Conservation (phyloP, 1,139 yeast genomes). For the Taphrina confusa region DNA sequence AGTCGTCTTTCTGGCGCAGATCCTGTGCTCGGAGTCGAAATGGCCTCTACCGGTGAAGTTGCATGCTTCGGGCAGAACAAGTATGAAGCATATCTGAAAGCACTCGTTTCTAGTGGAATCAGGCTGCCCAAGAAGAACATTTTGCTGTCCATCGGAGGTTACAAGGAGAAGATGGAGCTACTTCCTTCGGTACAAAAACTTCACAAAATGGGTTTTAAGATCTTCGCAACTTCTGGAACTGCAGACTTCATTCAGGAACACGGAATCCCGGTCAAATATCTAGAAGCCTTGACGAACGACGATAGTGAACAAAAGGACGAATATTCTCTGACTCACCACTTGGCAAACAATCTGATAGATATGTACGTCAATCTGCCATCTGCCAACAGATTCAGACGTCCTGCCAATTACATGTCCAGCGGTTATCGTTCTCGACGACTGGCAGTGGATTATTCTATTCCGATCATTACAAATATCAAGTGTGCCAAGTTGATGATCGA, state of each 20-base stretch:
- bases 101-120: slow-evolving; percentile 93
- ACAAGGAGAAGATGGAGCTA: slow-evolving; percentile 90
- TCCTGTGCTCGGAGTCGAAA: slow-evolving; percentile 96
- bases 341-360: slow-evolving; percentile 95
- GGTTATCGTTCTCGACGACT: slow-evolving; percentile 99
- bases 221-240: slow-evolving; percentile 98
- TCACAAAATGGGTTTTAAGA: slow-evolving; percentile 78
- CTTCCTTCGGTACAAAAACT: slow-evolving; percentile 83
- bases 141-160: slow-evolving; percentile 93
- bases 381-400: slow-evolving; percentile 95
- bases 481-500: slow-evolving; percentile 94
- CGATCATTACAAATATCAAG: slow-evolving; percentile 95
- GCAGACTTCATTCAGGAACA: slow-evolving; percentile 97
- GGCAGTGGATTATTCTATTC: slow-evolving; percentile 99
- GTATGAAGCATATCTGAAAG: slow-evolving; percentile 94
- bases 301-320: slow-evolving; percentile 57
- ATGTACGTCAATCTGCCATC: slow-evolving; percentile 96
- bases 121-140: slow-evolving; percentile 93
- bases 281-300: slow-evolving; percentile 71
- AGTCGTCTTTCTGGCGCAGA: slow-evolving; percentile 98
- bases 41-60: slow-evolving; percentile 99
- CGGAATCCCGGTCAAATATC: slow-evolving; percentile 87
- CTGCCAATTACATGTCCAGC: slow-evolving; percentile 95
- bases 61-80: slow-evolving; percentile 96
- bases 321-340: slow-evolving; percentile 91